Conservation (phyloP, 306 rosid species). For the Vigna hirtella region DNA sequence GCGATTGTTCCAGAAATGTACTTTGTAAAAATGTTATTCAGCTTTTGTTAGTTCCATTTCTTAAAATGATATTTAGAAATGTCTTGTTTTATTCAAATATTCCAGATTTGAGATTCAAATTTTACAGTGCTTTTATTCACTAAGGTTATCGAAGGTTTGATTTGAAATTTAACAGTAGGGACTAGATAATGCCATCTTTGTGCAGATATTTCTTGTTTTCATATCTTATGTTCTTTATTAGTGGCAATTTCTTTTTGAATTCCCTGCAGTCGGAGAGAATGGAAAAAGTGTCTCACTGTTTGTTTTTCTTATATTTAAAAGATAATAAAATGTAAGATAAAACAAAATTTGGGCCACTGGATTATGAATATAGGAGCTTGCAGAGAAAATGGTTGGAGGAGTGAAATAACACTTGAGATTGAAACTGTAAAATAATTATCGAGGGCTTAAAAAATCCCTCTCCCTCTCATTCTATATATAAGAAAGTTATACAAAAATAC, state of each 20-base stretch:
- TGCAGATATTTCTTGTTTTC: background rate
- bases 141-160: constrained; percentile 8
- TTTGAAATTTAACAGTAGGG: background rate
- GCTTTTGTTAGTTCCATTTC: constrained; percentile 17
- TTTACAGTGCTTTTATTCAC: background rate
- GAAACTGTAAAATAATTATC: no score
- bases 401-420: no score
- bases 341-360: background rate
- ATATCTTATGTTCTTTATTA: background rate
- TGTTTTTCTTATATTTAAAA: background rate
- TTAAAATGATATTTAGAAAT: background rate
- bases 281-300: background rate
- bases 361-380: background rate
- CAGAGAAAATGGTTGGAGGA: background rate
- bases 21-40: constrained; percentile 14
- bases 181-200: constrained; percentile 5
- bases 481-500: no score
- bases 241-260: background rate
- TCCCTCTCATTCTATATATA: no score
- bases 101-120: constrained; percentile 4
- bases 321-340: background rate
- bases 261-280: background rate
- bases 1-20: constrained; percentile 25
- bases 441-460: no score
- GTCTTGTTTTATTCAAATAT: background rate